These are phyloP conservation scores for Taphrina flavorubra DNA, from an alignment of 1,139 yeast species.

Conservation along the genomic window DNA sequence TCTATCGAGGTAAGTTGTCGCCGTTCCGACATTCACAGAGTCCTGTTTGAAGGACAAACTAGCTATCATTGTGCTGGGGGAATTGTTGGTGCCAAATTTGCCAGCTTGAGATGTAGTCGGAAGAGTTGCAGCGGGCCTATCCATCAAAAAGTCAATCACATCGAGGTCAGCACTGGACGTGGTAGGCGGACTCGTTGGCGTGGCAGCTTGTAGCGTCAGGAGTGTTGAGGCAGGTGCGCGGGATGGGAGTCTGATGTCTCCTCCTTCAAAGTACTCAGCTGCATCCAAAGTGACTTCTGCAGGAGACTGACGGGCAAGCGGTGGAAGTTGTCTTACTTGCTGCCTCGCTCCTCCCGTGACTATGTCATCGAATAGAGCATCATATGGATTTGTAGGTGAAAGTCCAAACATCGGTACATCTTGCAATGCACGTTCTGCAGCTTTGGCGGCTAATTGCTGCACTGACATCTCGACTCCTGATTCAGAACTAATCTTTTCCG, in stretches of 20 bases:
- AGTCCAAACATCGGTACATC: slow-evolving; percentile 38
- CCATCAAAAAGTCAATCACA: slow-evolving; percentile 25
- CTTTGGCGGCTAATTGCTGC: slow-evolving; percentile 36
- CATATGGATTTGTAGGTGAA: slow-evolving; percentile 12
- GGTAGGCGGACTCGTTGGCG: neutral
- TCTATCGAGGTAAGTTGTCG: slow-evolving; percentile 30
- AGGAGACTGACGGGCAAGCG: slow-evolving; percentile 4
- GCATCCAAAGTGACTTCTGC: slow-evolving; percentile 12
- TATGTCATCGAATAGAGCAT: slow-evolving; percentile 33
- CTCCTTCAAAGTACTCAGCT: slow-evolving; percentile 27
- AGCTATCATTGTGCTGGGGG: slow-evolving; percentile 17
- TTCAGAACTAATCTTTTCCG: slow-evolving; percentile 30
- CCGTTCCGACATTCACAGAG: slow-evolving; percentile 17
- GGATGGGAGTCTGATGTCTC: slow-evolving; percentile 24
- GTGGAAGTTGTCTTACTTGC: neutral
- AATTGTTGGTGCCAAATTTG: neutral
- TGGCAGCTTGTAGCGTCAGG: slow-evolving; percentile 29
- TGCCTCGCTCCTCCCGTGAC: neutral
- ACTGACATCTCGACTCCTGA: slow-evolving; percentile 35
- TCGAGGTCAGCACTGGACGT: slow-evolving; percentile 1
- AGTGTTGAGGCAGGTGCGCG: slow-evolving; percentile 14
- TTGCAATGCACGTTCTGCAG: slow-evolving; percentile 37
- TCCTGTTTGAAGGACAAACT: slow-evolving; percentile 36
- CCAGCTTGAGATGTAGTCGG: neutral
- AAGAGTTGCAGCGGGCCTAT: neutral